Evolutionary conservation across 2,329 filamentous ascomycete species (phyloP).

Genomic region (Aspergillus fumigatus): DNA sequence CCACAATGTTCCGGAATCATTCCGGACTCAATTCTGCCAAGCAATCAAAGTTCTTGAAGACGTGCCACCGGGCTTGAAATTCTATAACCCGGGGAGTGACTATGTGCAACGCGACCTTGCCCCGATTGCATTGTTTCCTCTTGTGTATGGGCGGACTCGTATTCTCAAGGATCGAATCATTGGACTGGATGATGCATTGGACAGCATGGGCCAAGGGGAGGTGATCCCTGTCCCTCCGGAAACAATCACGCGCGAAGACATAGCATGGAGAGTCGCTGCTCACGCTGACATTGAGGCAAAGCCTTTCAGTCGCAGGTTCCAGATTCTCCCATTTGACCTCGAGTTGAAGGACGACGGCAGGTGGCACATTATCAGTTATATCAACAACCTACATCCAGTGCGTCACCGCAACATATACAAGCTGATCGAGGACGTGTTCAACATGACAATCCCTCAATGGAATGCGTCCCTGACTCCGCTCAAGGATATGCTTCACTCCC

Average conservation of each 20-base stretch:
- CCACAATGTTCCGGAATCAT: slow-evolving; percentile 33
- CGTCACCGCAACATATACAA: slow-evolving; percentile 32
- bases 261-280: slow-evolving; percentile 25
- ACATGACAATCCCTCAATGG: slow-evolving; percentile 22
- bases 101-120: slow-evolving; percentile 58
- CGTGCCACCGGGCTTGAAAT: slow-evolving; percentile 46
- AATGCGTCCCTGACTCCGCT: slow-evolving; percentile 27
- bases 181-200: slow-evolving; percentile 22
- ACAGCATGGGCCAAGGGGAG: slow-evolving; percentile 20
- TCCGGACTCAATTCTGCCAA: slow-evolving; percentile 41
- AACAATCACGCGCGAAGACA: slow-evolving; percentile 27
- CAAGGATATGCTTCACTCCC: slow-evolving; percentile 29
- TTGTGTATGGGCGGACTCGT: slow-evolving; percentile 37
- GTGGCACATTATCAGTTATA: slow-evolving; percentile 38
- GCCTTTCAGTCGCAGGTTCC: slow-evolving; percentile 35
- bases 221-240: slow-evolving; percentile 23
- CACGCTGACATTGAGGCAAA: slow-evolving; percentile 24
- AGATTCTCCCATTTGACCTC: slow-evolving; percentile 45
- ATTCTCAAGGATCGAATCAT: slow-evolving; percentile 25
- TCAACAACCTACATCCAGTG: slow-evolving; percentile 44
- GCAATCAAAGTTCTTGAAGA: slow-evolving; percentile 49
- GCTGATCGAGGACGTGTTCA: slow-evolving; percentile 35
- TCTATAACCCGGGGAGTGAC: slow-evolving; percentile 58
- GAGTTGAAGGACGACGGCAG: slow-evolving; percentile 24
- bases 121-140: slow-evolving; percentile 60